phyloP scores from a whole-genome alignment of 768 basidiomycete genomes.

The Russula abietina region DNA sequence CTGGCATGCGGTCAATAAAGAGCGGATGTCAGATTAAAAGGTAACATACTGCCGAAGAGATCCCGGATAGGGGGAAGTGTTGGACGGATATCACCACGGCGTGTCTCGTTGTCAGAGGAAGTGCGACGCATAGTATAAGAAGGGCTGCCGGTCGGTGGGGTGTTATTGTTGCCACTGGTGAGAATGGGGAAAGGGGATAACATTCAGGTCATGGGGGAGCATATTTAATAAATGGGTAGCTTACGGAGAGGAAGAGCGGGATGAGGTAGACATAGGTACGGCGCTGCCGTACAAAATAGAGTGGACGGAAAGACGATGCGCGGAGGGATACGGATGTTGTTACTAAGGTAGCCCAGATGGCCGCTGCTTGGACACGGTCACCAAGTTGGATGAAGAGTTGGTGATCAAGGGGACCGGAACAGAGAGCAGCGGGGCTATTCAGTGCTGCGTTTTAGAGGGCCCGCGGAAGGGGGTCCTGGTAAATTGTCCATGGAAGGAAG shows the following conservation, averaged over 20 bases:
- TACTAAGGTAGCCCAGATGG: slow-evolving; percentile 18
- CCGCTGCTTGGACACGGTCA: slow-evolving; percentile 25
- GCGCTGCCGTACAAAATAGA: background rate
- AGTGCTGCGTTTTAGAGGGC: slow-evolving; percentile 21
- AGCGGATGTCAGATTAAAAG: background rate
- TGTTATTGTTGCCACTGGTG: background rate
- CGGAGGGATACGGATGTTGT: slow-evolving; percentile 2
- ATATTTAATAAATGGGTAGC: slow-evolving; percentile 12
- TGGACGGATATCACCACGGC: slow-evolving; percentile 22
- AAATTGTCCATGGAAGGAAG: slow-evolving; percentile 14
- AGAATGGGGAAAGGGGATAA: slow-evolving; percentile 5
- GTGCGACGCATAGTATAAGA: slow-evolving; percentile 16
- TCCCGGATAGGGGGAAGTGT: slow-evolving; percentile 26
- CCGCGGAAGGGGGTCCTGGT: slow-evolving; percentile 12
- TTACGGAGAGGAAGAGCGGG: slow-evolving; percentile 10
- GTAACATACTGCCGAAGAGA: slow-evolving; percentile 22
- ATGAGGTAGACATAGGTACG: slow-evolving; percentile 2
- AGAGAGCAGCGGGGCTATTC: background rate
- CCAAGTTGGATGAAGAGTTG: slow-evolving; percentile 12
- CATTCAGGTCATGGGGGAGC: background rate
- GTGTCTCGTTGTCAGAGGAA: slow-evolving; percentile 16
- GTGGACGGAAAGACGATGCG: slow-evolving; percentile 1
- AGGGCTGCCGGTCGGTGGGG: slow-evolving; percentile 1
- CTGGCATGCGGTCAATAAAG: slow-evolving; percentile 4
- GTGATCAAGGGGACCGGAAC: slow-evolving; percentile 25